A percentile compares a stretch with the other conserved stretches of the same genome.
Evolutionary conservation across 2,329 filamentous ascomycete genomes (phyloP).

Genomic region (Chrysosporium queenslandicum): DNA sequence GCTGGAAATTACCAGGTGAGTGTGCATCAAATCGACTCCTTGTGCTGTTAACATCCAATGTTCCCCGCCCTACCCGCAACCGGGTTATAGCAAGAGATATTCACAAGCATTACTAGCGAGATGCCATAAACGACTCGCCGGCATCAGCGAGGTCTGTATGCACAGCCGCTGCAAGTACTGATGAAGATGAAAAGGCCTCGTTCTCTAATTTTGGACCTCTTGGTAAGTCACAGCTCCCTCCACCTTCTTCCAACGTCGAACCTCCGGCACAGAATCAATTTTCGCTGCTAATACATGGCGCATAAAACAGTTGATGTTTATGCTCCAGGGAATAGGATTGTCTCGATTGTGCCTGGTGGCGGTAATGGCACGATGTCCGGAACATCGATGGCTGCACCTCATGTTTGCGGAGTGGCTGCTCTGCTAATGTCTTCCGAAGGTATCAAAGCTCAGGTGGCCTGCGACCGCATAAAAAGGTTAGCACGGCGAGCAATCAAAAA

Average conservation of each 20-base stretch:
- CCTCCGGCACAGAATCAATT: too few relatives aligned
- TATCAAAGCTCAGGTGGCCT: conserved; percentile 38
- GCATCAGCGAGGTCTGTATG: conserved; percentile 31
- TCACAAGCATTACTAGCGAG: conserved; percentile 5
- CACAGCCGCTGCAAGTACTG: conserved; percentile 33
- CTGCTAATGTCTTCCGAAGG: conserved; percentile 44
- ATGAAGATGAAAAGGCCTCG: conserved; percentile 25
- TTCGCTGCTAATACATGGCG: neutral
- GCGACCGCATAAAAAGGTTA: conserved; percentile 44
- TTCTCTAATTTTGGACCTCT: conserved; percentile 39
- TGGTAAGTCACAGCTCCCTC: conserved; percentile 12
- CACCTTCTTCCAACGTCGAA: too few relatives aligned
- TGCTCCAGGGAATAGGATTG: conserved; percentile 46
- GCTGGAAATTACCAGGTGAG: conserved; percentile 28
- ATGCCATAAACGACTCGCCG: conserved; percentile 30
- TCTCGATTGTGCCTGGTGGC: conserved; percentile 41
- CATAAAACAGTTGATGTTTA: conserved; percentile 43
- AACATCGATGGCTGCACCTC: conserved; percentile 32
- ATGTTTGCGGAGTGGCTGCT: conserved; percentile 46
- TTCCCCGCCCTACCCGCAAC: neutral
- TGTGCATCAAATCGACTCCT: neutral
- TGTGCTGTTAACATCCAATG: neutral
- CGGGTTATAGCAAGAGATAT: neutral
- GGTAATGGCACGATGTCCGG: conserved; percentile 39
- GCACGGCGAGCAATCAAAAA: conserved; percentile 29